Evolutionary conservation across 192 early-diverging fungal species (phyloP), one percentile per base, ranked within the genome.

Genomic region (Chytriomyces sp.): DNA sequence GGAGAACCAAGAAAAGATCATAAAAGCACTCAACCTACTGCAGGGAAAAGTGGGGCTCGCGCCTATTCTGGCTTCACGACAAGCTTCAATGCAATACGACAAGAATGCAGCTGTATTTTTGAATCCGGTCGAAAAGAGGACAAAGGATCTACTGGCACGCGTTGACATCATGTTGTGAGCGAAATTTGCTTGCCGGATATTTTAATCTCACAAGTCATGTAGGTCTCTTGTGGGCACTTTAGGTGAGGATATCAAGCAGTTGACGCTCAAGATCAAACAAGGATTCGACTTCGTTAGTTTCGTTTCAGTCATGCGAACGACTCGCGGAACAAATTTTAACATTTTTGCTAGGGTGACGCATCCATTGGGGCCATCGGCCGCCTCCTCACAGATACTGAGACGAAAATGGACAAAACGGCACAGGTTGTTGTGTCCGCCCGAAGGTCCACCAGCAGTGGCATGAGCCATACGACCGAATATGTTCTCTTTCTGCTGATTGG

Each of bases 1-100:
- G 54, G 80, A 77, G 56, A 78, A 77, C 54, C 84, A 86, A 62
- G 82, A 80, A 56, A 73, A 81, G 34, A 80, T 86, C 31, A 77
- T 86, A 12, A 80, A 81, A 49, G 49, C 71, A 3, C 68, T 86
- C 17, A 86, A 86, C 44, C 4, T 80, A 5, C 64, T 85, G 25
- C 55, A 65, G 31, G 55, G 65, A 34, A 73, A 74, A 54, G 31
- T 79, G 4, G 82, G 72, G 6, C 37, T 64, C 8, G 30, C 74
- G n/a, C 60, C 61, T 1, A 31, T 73, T 37, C 10, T 22, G 33
- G 73, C 73, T 37, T 62, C 70, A 7, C 30, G 52, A 1, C 10
- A 26, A 0, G 52, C 34, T 25, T 26, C 19, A 22, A 19, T n/a
- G 2, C 52, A 38, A 17, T 68, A 34, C 31, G 36, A 30, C 7